Percentiles rank a stretch among this genome's conserved stretches.
phyloP scores from a whole-genome alignment of 495 filamentous ascomycete species.

The Aspergillus homomorphus region DNA sequence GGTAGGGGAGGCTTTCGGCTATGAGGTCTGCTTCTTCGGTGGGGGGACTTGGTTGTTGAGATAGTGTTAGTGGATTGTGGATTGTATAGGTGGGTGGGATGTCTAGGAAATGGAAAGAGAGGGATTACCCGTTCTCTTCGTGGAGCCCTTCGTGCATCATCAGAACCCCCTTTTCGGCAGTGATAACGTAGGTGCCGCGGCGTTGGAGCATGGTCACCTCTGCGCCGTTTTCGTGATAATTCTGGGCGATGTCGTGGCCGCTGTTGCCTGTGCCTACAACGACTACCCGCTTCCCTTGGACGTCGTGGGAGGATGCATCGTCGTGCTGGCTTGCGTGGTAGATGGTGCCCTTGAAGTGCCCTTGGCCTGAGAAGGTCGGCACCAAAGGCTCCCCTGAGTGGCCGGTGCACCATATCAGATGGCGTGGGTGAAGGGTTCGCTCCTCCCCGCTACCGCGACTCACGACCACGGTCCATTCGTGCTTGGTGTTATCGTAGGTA shows the following conservation, averaged over 20 bases:
- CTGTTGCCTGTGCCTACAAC: constrained; percentile 82
- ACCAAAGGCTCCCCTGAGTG: constrained; percentile 49
- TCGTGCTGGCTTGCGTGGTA: constrained; percentile 45
- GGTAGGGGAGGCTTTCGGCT: constrained; percentile 52
- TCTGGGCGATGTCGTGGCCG: constrained; percentile 80
- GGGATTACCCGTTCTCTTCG: constrained; percentile 51
- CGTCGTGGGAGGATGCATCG: constrained; percentile 34
- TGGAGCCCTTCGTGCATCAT: constrained; percentile 58
- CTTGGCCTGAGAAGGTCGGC: constrained; percentile 44
- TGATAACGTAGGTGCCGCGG: constrained; percentile 70
- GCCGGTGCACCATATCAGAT: constrained; percentile 50
- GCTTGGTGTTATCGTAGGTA: constrained; percentile 49
- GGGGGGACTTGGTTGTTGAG: constrained; percentile 28
- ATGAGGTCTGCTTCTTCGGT: constrained; percentile 64
- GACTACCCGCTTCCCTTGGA: constrained; percentile 64
- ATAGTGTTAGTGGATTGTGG: background rate
- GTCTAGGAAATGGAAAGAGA: background rate
- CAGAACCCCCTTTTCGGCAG: constrained; percentile 54
- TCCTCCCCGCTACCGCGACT: constrained; percentile 40
- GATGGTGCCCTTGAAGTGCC: constrained; percentile 44
- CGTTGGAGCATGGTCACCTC: constrained; percentile 80
- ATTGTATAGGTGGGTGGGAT: constrained; percentile 4
- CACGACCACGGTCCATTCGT: constrained; percentile 60
- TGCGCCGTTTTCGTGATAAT: constrained; percentile 71
- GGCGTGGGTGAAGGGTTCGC: constrained; percentile 42